Evolutionary conservation across 805 yeast species (phyloP).

Genomic region (Nakazawaea ishiwadae): DNA sequence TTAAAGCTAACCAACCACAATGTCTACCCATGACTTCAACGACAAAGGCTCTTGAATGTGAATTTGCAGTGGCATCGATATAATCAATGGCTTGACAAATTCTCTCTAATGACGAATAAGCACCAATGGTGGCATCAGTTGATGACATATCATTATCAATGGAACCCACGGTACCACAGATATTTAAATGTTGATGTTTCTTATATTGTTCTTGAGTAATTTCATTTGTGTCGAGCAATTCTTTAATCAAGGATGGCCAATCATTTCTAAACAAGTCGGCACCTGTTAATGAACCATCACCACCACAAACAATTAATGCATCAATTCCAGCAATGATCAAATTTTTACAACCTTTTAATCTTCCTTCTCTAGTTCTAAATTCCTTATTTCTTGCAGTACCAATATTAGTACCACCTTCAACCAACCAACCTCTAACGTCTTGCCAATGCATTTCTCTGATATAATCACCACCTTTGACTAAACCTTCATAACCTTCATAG

Average conservation of each 20-base stretch:
- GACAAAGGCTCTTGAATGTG: slow-evolving; percentile 80
- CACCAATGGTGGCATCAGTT: slow-evolving; percentile 82
- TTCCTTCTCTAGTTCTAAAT: slow-evolving; percentile 62
- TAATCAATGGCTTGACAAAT: slow-evolving; percentile 74
- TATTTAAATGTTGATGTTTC: slow-evolving; percentile 52
- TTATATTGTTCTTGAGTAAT: slow-evolving; percentile 42
- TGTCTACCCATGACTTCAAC: slow-evolving; percentile 89
- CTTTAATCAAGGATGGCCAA: slow-evolving; percentile 69
- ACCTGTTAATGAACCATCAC: slow-evolving; percentile 81
- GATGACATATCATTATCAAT: slow-evolving; percentile 82
- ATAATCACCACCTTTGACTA: slow-evolving; percentile 76
- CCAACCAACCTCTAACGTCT: slow-evolving; percentile 67
- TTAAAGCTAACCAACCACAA: slow-evolving; percentile 83
- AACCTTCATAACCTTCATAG: slow-evolving; percentile 92
- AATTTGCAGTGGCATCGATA: slow-evolving; percentile 79
- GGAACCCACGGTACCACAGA: slow-evolving; percentile 78
- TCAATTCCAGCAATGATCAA: slow-evolving; percentile 70
- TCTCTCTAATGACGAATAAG: slow-evolving; percentile 71
- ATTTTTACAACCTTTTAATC: slow-evolving; percentile 59
- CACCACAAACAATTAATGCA: slow-evolving; percentile 77
- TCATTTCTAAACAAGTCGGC: slow-evolving; percentile 73
- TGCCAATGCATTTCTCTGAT: slow-evolving; percentile 69
- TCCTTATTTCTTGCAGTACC: slow-evolving; percentile 75
- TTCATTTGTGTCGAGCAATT: slow-evolving; percentile 40
- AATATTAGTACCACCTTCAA: slow-evolving; percentile 71